Percentiles rank a stretch among this genome's conserved stretches.
phyloP scores from a whole-genome alignment of 2,329 filamentous ascomycete species.

The Penicillium olsonii region DNA sequence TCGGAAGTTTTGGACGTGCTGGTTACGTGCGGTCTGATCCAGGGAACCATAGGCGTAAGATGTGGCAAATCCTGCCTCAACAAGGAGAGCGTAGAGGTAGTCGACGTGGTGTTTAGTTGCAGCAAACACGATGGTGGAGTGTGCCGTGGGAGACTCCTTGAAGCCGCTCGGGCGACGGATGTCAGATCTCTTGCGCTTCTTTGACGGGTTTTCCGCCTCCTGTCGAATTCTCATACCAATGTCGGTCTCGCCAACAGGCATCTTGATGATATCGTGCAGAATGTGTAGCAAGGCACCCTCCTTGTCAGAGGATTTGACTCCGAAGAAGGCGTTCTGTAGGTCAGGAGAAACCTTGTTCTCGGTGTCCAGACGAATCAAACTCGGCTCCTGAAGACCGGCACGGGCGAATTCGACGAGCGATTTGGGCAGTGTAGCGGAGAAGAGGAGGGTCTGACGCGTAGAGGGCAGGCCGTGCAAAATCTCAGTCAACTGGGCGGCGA shows the following conservation, averaged over 20 bases:
- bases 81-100: constrained; percentile 81
- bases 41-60: constrained; percentile 94
- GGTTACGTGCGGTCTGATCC: constrained; percentile 89
- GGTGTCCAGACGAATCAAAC: constrained; percentile 83
- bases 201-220: constrained; percentile 48
- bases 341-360: constrained; percentile 97
- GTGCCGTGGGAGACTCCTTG: constrained; percentile 74
- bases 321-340: constrained; percentile 93
- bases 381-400: constrained; percentile 89
- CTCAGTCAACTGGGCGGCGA: constrained; percentile 87
- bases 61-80: constrained; percentile 77
- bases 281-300: constrained; percentile 89
- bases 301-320: constrained; percentile 88
- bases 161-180: constrained; percentile 53
- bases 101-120: constrained; percentile 98
- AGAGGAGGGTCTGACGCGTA: constrained; percentile 85
- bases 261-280: constrained; percentile 86
- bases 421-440: constrained; percentile 92
- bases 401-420: constrained; percentile 94
- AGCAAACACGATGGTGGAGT: constrained; percentile 93
- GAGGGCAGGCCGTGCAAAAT: constrained; percentile 85
- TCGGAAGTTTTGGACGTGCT: constrained; percentile 89
- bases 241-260: constrained; percentile 70
- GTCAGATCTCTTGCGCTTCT: constrained; percentile 51
- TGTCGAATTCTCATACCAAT: constrained; percentile 48